These are phyloP conservation scores for Hypomontagnella submonticulosa DNA, from an alignment of 495 filamentous ascomycete species.

Conservation along the genomic window DNA sequence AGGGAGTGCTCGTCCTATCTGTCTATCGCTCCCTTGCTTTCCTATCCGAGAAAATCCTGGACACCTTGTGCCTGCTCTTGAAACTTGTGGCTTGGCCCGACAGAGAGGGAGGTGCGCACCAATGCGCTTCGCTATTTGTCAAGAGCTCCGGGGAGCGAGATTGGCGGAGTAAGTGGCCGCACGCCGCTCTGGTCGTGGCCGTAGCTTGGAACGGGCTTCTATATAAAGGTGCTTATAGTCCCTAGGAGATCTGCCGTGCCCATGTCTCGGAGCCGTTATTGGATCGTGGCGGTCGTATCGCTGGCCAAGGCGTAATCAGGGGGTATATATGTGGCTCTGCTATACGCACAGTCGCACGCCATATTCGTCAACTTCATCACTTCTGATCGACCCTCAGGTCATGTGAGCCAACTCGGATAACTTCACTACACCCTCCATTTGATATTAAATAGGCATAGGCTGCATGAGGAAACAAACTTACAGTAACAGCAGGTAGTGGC, in stretches of 20 bases:
- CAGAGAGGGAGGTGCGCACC: neutral
- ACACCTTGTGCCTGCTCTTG: neutral
- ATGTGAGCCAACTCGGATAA: conserved; percentile 29
- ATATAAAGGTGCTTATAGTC: conserved; percentile 14
- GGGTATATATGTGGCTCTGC: conserved; percentile 37
- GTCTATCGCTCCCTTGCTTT: conserved; percentile 4
- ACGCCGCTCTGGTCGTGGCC: conserved; percentile 22
- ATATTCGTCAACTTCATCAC: conserved; percentile 24
- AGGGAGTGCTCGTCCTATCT: neutral
- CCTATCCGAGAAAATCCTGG: neutral
- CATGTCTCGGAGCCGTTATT: conserved; percentile 7
- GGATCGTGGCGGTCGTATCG: conserved; percentile 18
- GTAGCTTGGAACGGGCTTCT: conserved; percentile 28
- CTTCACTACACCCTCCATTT: conserved; percentile 34
- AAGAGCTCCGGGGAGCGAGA: conserved; percentile 16
- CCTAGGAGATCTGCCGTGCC: too few species aligned
- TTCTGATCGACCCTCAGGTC: conserved; percentile 22
- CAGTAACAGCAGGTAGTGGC: neutral
- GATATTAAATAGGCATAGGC: conserved; percentile 16
- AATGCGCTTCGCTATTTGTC: conserved; percentile 21
- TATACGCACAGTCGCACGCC: conserved; percentile 32
- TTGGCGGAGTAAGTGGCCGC: conserved; percentile 21
- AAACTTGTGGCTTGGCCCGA: conserved; percentile 8
- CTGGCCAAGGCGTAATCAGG: conserved; percentile 29
- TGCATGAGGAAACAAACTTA: conserved; percentile 9